A percentile compares a stretch with the other conserved stretches of the same genome.
phyloP scores from a whole-genome alignment of 2,329 filamentous ascomycete genomes.

The Ophiosphaerella narmari region DNA sequence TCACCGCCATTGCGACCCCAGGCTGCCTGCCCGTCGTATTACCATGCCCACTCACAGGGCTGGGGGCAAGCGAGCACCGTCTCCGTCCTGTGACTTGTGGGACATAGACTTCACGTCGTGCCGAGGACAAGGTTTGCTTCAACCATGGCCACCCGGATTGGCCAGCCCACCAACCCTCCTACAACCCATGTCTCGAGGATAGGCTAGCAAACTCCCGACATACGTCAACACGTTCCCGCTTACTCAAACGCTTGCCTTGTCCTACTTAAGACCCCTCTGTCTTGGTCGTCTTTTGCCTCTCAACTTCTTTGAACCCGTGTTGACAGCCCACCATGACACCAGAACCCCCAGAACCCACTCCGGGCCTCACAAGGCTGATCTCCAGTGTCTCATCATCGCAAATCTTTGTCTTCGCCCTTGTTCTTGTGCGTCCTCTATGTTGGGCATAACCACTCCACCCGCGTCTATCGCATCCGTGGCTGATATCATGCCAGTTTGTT shows the following conservation, averaged over 20 bases:
- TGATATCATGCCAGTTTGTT: constrained; percentile 13
- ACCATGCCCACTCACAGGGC: no score
- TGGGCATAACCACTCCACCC: not conserved
- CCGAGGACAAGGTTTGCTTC: no score
- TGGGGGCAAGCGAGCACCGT: no score
- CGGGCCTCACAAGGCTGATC: constrained; percentile 1
- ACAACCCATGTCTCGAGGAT: no score
- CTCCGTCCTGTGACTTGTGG: no score
- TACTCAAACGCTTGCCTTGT: not conserved
- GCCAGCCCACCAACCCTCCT: not conserved
- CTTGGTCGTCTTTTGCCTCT: not conserved
- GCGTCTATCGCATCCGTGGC: not conserved
- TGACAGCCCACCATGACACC: constrained; percentile 5
- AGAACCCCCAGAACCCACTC: not conserved
- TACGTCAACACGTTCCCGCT: no score
- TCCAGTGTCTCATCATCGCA: constrained; percentile 4
- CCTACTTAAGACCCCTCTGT: not conserved
- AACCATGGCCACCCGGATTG: not conserved
- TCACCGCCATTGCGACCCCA: not conserved
- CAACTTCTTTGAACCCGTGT: not conserved
- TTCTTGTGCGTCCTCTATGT: constrained; percentile 7
- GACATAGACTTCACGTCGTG: no score
- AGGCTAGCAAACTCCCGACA: no score
- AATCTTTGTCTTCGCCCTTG: constrained; percentile 4
- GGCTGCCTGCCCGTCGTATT: no score